Conservation (phyloP, 192 early-diverging fungal species). For the Cetraspora pellucida region DNA sequence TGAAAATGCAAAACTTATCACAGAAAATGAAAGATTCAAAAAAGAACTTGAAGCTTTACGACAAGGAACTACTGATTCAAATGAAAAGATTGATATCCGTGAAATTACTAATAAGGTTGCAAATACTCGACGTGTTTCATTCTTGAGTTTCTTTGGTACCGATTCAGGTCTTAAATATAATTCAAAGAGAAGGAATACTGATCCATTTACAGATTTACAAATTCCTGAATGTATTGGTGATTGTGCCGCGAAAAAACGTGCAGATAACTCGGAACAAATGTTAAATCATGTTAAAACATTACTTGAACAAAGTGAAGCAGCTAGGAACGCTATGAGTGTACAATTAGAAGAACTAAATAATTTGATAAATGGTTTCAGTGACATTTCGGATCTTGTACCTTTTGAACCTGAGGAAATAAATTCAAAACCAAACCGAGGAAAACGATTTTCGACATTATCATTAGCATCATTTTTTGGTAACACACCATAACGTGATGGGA, state of each 20-base stretch:
- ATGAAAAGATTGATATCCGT: not conserved
- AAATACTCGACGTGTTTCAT: not conserved
- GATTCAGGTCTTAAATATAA: not conserved
- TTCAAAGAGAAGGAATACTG: not conserved
- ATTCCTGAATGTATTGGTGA: not conserved
- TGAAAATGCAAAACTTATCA: slow-evolving; percentile 4
- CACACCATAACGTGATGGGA: not conserved
- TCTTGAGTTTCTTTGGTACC: not conserved
- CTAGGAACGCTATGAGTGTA: slow-evolving; percentile 9
- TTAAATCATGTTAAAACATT: slow-evolving; percentile 22
- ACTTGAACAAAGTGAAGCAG: slow-evolving; percentile 30
- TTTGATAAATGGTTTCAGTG: slow-evolving; percentile 31
- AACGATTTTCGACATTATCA: not conserved
- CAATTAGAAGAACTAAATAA: slow-evolving; percentile 26
- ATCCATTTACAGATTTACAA: not conserved
- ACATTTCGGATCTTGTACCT: not conserved
- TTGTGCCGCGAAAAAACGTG: slow-evolving; percentile 14
- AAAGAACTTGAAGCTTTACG: slow-evolving; percentile 27
- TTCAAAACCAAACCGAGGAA: not conserved
- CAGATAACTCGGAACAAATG: slow-evolving; percentile 24
- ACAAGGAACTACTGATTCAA: not conserved
- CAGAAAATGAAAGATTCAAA: slow-evolving; percentile 39
- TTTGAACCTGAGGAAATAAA: not conserved
- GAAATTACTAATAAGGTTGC: not conserved
- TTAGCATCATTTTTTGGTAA: not conserved